These are phyloP conservation scores for Pittosporum tobira DNA, from an alignment of 129 eudicot species.

Conservation along the genomic window DNA sequence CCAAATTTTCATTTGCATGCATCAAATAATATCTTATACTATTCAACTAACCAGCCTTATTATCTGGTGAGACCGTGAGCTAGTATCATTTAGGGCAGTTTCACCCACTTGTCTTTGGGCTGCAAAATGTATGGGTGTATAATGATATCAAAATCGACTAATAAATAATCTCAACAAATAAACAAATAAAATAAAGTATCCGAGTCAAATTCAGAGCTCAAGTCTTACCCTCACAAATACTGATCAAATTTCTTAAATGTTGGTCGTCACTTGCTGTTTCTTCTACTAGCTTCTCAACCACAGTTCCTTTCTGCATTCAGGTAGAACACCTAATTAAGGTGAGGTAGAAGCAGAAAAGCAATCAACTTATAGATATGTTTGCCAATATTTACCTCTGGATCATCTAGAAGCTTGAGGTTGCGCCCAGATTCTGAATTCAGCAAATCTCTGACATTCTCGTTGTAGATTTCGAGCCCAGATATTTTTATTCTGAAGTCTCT, in stretches of 20 bases:
- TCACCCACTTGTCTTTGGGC: slow-evolving; percentile 7
- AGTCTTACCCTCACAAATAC: slow-evolving; percentile 77
- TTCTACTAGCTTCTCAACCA: slow-evolving; percentile 81
- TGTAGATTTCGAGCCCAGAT: slow-evolving; percentile 87
- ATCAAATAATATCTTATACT: no score
- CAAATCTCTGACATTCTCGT: slow-evolving; percentile 80
- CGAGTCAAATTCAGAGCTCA: slow-evolving; percentile 2
- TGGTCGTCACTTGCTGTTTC: slow-evolving; percentile 55
- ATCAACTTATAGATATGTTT: no score
- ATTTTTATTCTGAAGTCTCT: slow-evolving; percentile 54
- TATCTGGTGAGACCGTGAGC: slow-evolving; percentile 5
- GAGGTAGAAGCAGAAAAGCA: no score
- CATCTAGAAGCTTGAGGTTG: slow-evolving; percentile 92
- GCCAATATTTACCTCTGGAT: slow-evolving; percentile 74
- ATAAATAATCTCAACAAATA: no score
- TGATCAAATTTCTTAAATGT: slow-evolving; percentile 57
- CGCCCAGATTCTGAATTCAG: slow-evolving; percentile 57
- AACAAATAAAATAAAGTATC: no score
- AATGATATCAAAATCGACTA: no score
- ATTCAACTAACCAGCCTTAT: neutral
- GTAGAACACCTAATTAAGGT: slow-evolving; percentile 1
- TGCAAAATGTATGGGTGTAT: no score
- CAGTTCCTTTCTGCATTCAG: slow-evolving; percentile 71
- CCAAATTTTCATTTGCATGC: no score
- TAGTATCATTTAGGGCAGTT: slow-evolving; percentile 1